Conservation (phyloP, 2,329 filamentous ascomycete genomes). For the Balansia obtecta region DNA sequence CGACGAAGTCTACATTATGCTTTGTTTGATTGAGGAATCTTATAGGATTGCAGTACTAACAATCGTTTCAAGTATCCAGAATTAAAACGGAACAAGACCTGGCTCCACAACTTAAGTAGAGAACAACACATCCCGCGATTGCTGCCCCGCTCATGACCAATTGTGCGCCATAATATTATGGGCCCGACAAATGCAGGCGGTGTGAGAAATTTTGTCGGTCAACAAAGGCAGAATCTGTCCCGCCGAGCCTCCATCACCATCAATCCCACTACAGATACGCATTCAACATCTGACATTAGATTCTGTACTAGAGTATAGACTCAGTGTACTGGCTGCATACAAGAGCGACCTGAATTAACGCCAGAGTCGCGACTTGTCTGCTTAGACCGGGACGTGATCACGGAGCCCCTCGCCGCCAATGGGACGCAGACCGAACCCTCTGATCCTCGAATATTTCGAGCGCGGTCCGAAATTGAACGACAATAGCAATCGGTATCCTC, state of each 20-base stretch:
- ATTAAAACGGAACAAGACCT: no score
- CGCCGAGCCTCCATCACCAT: conserved; percentile 9
- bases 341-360: not conserved
- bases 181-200: conserved; percentile 14
- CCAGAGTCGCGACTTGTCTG: conserved; percentile 14
- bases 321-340: not conserved
- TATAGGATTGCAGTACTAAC: no score
- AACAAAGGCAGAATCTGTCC: conserved; percentile 21
- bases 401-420: conserved; percentile 32
- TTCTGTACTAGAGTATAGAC: not conserved
- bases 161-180: not conserved
- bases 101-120: no score
- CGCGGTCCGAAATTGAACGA: conserved; percentile 78
- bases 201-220: conserved; percentile 24
- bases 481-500: conserved; percentile 82
- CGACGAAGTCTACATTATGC: no score
- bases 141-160: not conserved
- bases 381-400: conserved; percentile 12
- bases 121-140: no score
- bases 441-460: conserved; percentile 82
- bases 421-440: conserved; percentile 72
- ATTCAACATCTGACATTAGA: not conserved
- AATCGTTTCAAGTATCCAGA: no score
- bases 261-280: conserved; percentile 4
- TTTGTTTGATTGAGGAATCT: no score